These are phyloP conservation scores for Chlamydomonas sphaeroides DNA, from an alignment of 139 green algal species.

Conservation along the genomic window DNA sequence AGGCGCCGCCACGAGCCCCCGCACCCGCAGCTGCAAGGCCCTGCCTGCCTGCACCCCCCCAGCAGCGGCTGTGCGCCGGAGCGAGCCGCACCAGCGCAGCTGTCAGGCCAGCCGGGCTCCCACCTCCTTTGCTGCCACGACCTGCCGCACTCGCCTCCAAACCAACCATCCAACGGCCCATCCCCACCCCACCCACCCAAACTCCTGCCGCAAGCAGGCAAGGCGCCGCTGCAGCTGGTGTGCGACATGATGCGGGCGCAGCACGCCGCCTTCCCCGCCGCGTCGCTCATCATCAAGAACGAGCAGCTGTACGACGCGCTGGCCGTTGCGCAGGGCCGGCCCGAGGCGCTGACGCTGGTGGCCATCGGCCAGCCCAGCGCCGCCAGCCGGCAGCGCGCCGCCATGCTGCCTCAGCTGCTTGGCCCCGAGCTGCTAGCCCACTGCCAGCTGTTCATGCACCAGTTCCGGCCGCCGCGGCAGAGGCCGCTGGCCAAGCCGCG, in stretches of 20 bases:
- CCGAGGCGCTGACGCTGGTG: neutral
- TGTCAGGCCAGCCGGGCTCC: no score
- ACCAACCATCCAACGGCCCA: no score
- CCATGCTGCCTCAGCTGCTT: neutral
- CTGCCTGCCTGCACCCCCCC: no score
- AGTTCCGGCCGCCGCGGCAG: conserved; percentile 26
- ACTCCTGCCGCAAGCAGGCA: no score
- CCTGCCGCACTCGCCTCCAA: no score
- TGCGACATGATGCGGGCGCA: conserved; percentile 21
- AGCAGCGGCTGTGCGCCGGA: no score
- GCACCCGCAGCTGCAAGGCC: no score
- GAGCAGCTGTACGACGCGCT: conserved; percentile 34
- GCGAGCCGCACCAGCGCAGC: no score
- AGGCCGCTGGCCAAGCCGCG: neutral
- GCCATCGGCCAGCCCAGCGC: neutral
- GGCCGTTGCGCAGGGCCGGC: neutral
- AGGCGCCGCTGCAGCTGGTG: conserved; percentile 25
- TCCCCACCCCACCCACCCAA: no score
- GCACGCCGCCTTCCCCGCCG: neutral
- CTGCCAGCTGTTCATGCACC: conserved; percentile 31
- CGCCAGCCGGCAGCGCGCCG: neutral
- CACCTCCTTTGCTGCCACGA: no score
- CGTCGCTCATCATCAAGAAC: conserved; percentile 33
- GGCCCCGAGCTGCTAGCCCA: neutral
- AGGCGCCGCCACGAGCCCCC: no score